Evolutionary conservation across 202 grass and related monocot species (phyloP).

Genomic region (Hordeum pubiflorum): DNA sequence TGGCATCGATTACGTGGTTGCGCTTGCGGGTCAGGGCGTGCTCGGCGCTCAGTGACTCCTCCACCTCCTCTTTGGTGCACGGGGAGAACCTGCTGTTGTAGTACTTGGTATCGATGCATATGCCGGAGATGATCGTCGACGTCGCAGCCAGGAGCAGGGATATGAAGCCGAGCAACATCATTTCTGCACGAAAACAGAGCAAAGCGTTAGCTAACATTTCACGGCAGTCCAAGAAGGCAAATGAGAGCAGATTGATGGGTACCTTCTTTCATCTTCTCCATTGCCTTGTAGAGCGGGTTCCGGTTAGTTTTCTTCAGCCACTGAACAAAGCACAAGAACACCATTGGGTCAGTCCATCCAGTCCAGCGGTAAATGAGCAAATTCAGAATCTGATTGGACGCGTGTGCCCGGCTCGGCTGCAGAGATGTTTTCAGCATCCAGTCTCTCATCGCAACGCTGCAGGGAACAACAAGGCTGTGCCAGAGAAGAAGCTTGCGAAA

Average conservation of each 20-base stretch:
- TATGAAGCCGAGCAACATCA: slow-evolving; percentile 97
- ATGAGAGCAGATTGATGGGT: not conserved
- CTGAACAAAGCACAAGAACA: slow-evolving; percentile 29
- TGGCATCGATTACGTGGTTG: slow-evolving; percentile 38
- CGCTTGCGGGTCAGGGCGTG: slow-evolving; percentile 19
- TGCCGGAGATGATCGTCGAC: slow-evolving; percentile 79
- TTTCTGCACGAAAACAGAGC: slow-evolving; percentile 45
- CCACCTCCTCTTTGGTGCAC: slow-evolving; percentile 63
- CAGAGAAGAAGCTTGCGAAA: not conserved
- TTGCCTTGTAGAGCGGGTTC: slow-evolving; percentile 79
- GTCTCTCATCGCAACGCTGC: not conserved
- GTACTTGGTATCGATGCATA: slow-evolving; percentile 87
- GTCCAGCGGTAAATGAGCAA: not conserved
- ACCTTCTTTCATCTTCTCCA: slow-evolving; percentile 99
- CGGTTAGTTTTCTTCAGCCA: slow-evolving; percentile 91
- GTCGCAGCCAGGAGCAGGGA: slow-evolving; percentile 79
- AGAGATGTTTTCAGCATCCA: not conserved
- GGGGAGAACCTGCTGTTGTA: slow-evolving; percentile 77
- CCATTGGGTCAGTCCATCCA: not conserved
- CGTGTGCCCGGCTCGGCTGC: not conserved
- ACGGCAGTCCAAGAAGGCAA: not conserved
- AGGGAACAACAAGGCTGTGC: not conserved
- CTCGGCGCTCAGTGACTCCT: slow-evolving; percentile 35
- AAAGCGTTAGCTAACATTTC: not conserved
- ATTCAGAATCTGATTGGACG: not conserved